Conservation (phyloP, 306 rosid genomes). For the Acmispon strigosus region DNA sequence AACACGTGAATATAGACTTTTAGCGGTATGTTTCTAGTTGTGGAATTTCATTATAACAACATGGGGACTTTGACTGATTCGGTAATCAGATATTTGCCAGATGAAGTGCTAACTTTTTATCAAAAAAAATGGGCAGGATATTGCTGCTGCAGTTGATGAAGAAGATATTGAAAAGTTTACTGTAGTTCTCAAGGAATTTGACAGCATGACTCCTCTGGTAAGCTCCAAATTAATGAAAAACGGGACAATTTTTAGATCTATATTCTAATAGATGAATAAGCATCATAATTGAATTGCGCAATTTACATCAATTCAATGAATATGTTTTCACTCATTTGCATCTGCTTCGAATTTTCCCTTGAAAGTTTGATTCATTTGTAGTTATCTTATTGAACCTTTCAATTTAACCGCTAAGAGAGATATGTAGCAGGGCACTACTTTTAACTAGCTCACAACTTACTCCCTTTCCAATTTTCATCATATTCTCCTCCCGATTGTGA, state of each 20-base stretch:
- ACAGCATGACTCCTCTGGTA: slow-evolving; percentile 96
- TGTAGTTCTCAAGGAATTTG: slow-evolving; percentile 86
- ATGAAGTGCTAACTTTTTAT: neutral
- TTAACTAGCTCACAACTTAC: neutral
- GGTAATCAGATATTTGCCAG: neutral
- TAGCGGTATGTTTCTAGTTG: slow-evolving; percentile 51
- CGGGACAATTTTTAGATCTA: neutral
- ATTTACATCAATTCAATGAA: neutral
- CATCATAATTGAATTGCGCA: neutral
- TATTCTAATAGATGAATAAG: neutral
- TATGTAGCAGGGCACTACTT: neutral
- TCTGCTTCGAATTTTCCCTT: neutral
- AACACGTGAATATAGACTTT: slow-evolving; percentile 75
- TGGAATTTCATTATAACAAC: neutral
- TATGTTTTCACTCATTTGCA: neutral
- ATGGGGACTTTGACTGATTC: neutral
- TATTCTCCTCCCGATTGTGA: neutral
- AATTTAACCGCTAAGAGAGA: neutral
- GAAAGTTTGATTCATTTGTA: neutral
- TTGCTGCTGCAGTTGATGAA: slow-evolving; percentile 72
- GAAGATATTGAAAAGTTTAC: slow-evolving; percentile 82
- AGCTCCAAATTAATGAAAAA: neutral
- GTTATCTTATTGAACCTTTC: neutral
- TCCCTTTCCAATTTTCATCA: neutral
- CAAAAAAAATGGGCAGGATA: slow-evolving; percentile 43